Percentiles rank a stretch among this genome's conserved stretches.
These are phyloP conservation scores for Nicotiana sylvestris DNA, from an alignment of 257 asterid species.

Conservation along the genomic window DNA sequence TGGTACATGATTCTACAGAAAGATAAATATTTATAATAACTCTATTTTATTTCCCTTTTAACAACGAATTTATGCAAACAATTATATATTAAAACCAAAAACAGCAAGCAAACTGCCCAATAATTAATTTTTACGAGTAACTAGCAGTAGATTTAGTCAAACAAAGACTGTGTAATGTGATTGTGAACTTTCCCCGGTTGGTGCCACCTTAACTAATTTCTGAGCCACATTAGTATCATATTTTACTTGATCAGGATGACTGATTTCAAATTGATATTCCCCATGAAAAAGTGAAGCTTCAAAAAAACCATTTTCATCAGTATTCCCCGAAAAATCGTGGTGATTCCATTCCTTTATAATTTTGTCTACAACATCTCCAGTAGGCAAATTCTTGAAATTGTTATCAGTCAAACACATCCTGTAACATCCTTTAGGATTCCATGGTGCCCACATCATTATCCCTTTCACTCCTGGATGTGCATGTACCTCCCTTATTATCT, in stretches of 20 bases:
- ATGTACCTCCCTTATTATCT: constrained; percentile 43
- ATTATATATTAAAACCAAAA: no score
- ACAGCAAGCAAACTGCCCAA: neutral
- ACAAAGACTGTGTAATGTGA: neutral
- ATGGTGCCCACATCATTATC: constrained; percentile 46
- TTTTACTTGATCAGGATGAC: constrained; percentile 19
- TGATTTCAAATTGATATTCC: constrained; percentile 32
- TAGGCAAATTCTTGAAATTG: constrained; percentile 44
- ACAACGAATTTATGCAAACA: neutral
- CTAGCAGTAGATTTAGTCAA: neutral
- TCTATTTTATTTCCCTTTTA: neutral
- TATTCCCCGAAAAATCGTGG: constrained; percentile 12
- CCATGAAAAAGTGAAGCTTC: constrained; percentile 40
- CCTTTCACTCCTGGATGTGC: constrained; percentile 38
- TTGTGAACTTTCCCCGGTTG: neutral
- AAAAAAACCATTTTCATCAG: constrained; percentile 35
- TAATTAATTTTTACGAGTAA: neutral
- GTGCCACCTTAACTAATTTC: neutral
- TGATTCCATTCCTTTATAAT: constrained; percentile 7
- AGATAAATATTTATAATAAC: no score
- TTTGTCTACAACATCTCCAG: constrained; percentile 51
- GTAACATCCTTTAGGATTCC: constrained; percentile 55
- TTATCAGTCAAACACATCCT: constrained; percentile 55
- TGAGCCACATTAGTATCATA: neutral
- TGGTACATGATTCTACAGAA: neutral